Conservation (phyloP, 768 basidiomycete genomes). For the Strobilomyces echinocephalus region DNA sequence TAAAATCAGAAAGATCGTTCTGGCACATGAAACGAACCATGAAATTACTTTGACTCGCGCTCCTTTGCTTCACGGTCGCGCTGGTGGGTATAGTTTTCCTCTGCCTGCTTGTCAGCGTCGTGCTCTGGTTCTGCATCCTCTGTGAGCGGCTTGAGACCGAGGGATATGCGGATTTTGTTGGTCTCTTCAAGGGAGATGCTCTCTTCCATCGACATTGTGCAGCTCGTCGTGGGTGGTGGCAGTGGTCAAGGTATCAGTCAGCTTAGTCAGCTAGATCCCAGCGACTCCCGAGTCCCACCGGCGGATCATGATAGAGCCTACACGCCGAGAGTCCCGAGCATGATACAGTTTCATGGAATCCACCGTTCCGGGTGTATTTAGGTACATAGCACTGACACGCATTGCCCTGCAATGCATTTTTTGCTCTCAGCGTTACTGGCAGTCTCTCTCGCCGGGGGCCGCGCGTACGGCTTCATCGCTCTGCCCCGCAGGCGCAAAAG, state of each 20-base stretch:
- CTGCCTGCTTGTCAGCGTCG: slow-evolving; percentile 78
- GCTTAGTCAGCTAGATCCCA: neutral
- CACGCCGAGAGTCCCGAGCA: no score
- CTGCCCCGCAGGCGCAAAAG: slow-evolving; percentile 6
- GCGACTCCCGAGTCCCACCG: no score
- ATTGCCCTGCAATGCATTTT: slow-evolving; percentile 6
- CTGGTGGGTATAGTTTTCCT: slow-evolving; percentile 75
- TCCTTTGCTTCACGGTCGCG: slow-evolving; percentile 67
- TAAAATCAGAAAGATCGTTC: slow-evolving; percentile 17
- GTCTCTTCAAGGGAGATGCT: slow-evolving; percentile 92
- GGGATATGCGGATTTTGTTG: slow-evolving; percentile 89
- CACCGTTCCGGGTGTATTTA: neutral
- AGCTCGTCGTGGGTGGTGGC: neutral
- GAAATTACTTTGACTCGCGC: slow-evolving; percentile 69
- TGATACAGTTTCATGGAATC: no score
- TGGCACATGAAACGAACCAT: slow-evolving; percentile 16
- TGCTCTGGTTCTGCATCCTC: slow-evolving; percentile 71
- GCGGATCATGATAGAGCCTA: no score
- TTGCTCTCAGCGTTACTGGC: slow-evolving; percentile 10
- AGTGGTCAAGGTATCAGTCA: neutral
- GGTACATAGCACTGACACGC: neutral
- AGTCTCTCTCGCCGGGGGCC: no score
- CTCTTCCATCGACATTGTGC: slow-evolving; percentile 69
- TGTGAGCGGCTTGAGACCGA: slow-evolving; percentile 90
- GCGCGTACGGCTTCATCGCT: neutral